phyloP scores from a whole-genome alignment of 208 protist genomes.

The Wallacemonas collosoma region DNA sequence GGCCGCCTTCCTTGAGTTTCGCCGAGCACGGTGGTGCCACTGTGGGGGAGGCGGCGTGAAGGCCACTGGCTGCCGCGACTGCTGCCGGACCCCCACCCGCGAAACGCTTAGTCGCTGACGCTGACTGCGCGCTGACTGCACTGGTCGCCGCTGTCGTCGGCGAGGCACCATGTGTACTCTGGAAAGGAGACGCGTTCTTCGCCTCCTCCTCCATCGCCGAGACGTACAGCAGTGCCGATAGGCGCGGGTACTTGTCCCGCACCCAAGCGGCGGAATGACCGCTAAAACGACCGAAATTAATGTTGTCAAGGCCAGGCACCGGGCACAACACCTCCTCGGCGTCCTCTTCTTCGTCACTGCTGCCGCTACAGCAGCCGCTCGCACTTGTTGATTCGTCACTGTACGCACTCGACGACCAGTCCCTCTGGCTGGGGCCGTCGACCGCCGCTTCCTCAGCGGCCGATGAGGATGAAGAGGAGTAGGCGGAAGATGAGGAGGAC shows the following conservation, averaged over 20 bases:
- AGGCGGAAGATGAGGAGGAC: not conserved
- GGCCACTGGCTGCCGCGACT: no score
- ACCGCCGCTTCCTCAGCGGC: not conserved
- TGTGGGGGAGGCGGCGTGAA: not conserved
- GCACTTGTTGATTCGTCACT: not conserved
- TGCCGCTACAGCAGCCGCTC: not conserved
- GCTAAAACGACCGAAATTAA: conserved; percentile 85
- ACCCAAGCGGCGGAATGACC: conserved; percentile 66
- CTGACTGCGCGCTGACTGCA: not conserved
- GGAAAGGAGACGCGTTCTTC: not conserved
- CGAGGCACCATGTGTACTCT: no score
- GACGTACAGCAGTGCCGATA: conserved; percentile 64
- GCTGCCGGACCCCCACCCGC: no score
- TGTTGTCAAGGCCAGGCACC: conserved; percentile 80
- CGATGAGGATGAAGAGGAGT: conserved; percentile 1
- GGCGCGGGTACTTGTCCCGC: conserved; percentile 54
- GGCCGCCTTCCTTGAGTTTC: conserved; percentile 39
- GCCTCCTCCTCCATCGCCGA: conserved; percentile 22
- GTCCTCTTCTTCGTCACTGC: conserved; percentile 41
- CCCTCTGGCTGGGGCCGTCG: not conserved
- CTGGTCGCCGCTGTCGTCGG: no score
- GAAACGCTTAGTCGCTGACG: not conserved
- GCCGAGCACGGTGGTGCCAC: conserved; percentile 33
- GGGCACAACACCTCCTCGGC: conserved; percentile 78
- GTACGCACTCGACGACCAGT: not conserved